Percentiles rank a stretch among this genome's conserved stretches.
Conservation (phyloP, 2,329 filamentous ascomycete genomes). For the Phaeosphaeriaceae sp. region DNA sequence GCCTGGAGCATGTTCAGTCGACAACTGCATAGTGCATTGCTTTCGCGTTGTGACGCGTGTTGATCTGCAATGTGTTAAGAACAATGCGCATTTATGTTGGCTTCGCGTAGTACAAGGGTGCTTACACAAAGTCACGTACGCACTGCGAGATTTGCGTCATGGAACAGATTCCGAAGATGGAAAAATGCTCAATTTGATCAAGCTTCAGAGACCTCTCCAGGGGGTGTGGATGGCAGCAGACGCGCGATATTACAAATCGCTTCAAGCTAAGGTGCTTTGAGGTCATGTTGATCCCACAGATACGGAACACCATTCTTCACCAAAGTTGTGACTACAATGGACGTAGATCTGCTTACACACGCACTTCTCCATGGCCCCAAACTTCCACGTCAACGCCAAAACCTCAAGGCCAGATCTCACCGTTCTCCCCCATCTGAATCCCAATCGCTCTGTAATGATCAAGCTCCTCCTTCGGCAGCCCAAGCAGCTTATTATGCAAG, state of each 20-base stretch:
- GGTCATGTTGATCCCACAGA: neutral
- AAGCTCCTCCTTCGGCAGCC: neutral
- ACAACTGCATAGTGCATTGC: neutral
- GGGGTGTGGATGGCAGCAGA: neutral
- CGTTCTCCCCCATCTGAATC: neutral
- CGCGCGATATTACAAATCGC: neutral
- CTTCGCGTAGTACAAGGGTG: neutral
- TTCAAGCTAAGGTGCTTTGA: neutral
- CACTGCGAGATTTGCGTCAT: neutral
- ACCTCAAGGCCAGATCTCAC: neutral
- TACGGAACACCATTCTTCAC: neutral
- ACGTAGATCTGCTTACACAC: no score
- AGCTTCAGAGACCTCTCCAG: neutral
- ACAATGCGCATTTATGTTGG: neutral
- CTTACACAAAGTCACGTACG: neutral
- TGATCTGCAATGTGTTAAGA: neutral
- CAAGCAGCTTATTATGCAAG: neutral
- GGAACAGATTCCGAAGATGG: neutral
- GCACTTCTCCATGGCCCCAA: no score
- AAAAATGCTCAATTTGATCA: neutral
- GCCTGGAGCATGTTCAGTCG: neutral
- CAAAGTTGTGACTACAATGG: no score
- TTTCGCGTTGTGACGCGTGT: neutral
- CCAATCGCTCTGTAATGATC: neutral
- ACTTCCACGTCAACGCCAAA: neutral